Conservation (phyloP, 116 monocot genomes). For the Papilionanthe hybrid region DNA sequence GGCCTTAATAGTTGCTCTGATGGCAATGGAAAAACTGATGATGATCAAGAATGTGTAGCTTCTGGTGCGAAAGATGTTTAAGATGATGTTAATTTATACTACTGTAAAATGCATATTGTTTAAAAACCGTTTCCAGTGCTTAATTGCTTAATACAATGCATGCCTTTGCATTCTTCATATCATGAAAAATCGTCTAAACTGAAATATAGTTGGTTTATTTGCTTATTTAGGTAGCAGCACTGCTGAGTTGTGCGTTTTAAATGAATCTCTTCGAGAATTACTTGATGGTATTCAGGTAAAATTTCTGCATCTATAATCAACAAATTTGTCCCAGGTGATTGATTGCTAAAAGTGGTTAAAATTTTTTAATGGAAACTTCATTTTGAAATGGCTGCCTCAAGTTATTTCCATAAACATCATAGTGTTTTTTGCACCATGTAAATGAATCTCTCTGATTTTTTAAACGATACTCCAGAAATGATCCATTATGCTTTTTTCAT, state of each 20-base stretch:
- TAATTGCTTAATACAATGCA: background rate
- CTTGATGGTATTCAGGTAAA: slow-evolving; percentile 93
- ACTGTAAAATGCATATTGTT: background rate
- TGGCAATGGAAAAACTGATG: slow-evolving; percentile 38
- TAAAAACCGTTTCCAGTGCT: background rate
- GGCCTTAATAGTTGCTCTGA: slow-evolving; percentile 32
- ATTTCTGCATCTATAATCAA: background rate
- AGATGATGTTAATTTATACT: slow-evolving; percentile 22
- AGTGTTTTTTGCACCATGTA: background rate
- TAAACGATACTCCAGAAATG: background rate
- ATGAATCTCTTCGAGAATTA: slow-evolving; percentile 91
- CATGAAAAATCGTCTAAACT: background rate
- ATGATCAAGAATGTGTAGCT: slow-evolving; percentile 47
- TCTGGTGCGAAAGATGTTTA: slow-evolving; percentile 47
- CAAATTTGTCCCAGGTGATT: background rate
- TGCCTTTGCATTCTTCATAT: background rate
- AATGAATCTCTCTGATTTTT: background rate
- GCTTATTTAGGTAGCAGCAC: slow-evolving; percentile 40
- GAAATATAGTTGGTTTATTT: background rate
- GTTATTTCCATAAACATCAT: background rate
- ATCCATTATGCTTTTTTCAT: background rate
- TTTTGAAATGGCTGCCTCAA: background rate
- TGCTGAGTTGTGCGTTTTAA: slow-evolving; percentile 62
- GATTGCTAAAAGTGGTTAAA: background rate
- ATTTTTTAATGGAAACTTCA: background rate